phyloP scores from a whole-genome alignment of 305 asterid genomes.

The Fraxinus platypoda region DNA sequence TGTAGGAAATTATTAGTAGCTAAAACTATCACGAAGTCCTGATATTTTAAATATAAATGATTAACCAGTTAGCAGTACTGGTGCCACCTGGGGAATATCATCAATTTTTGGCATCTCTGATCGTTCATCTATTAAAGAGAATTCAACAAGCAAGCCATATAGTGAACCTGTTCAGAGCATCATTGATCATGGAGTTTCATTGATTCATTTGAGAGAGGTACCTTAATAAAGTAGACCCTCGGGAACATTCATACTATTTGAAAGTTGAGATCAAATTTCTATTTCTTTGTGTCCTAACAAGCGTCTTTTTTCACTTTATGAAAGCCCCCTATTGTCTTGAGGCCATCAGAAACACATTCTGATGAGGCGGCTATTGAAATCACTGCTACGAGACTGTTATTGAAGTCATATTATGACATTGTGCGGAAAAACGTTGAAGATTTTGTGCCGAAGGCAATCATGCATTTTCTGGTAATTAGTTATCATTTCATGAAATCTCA shows the following conservation, averaged over 20 bases:
- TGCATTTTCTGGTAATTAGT: conserved; percentile 91
- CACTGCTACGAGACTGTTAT: conserved; percentile 67
- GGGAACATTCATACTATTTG: neutral
- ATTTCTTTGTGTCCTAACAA: conserved; percentile 19
- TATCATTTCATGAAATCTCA: conserved; percentile 16
- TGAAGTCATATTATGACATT: conserved; percentile 91
- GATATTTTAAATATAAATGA: conserved; percentile 20
- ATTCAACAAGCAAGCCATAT: conserved; percentile 51
- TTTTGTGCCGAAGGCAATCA: conserved; percentile 86
- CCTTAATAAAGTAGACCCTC: conserved; percentile 5
- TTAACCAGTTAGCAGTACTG: conserved; percentile 48
- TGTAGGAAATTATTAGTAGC: neutral
- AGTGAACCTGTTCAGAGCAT: conserved; percentile 64
- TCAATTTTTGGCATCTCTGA: conserved; percentile 87
- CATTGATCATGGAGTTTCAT: conserved; percentile 61
- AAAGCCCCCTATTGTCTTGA: conserved; percentile 90
- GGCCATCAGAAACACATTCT: conserved; percentile 86
- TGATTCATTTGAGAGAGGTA: conserved; percentile 94
- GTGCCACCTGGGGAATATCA: conserved; percentile 91
- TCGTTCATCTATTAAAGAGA: conserved; percentile 62
- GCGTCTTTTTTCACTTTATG: conserved; percentile 19
- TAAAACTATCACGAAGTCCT: conserved; percentile 14
- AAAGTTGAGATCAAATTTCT: neutral
- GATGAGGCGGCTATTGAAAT: conserved; percentile 81
- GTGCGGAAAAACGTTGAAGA: conserved; percentile 94